phyloP scores from a whole-genome alignment of 257 asterid genomes.

The Verbena officinalis region DNA sequence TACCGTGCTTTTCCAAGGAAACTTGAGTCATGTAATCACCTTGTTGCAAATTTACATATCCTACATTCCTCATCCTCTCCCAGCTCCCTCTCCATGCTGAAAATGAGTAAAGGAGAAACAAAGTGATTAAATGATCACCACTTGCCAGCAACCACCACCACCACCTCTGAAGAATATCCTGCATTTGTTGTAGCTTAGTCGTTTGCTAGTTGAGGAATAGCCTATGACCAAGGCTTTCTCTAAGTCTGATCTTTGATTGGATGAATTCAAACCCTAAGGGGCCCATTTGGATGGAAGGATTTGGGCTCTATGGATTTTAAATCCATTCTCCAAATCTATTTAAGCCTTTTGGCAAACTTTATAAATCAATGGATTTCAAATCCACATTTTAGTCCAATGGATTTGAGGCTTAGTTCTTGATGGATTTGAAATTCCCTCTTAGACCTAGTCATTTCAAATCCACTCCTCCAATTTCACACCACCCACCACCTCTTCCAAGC shows the following conservation, averaged over 20 bases:
- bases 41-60: neutral
- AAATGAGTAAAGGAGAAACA: constrained; percentile 17
- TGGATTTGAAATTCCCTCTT: too few species aligned
- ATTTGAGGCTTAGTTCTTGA: too few species aligned
- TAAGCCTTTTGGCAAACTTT: too few species aligned
- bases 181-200: constrained; percentile 16
- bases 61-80: constrained; percentile 21
- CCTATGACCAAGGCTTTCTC: neutral
- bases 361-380: too few species aligned
- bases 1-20: constrained; percentile 1
- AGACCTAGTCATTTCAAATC: too few species aligned
- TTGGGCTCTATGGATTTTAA: too few species aligned
- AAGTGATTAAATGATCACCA: neutral
- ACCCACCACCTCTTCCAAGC: too few species aligned
- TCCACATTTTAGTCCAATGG: too few species aligned
- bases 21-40: constrained; percentile 11
- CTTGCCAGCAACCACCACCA: neutral
- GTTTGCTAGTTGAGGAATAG: constrained; percentile 9
- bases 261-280: neutral
- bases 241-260: neutral
- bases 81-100: neutral
- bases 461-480: too few species aligned
- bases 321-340: too few species aligned
- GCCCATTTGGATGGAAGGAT: too few species aligned
- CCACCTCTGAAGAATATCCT: constrained; percentile 5